These are phyloP conservation scores for Sporothrix curviconia DNA, from an alignment of 2,329 filamentous ascomycete genomes.

Conservation along the genomic window DNA sequence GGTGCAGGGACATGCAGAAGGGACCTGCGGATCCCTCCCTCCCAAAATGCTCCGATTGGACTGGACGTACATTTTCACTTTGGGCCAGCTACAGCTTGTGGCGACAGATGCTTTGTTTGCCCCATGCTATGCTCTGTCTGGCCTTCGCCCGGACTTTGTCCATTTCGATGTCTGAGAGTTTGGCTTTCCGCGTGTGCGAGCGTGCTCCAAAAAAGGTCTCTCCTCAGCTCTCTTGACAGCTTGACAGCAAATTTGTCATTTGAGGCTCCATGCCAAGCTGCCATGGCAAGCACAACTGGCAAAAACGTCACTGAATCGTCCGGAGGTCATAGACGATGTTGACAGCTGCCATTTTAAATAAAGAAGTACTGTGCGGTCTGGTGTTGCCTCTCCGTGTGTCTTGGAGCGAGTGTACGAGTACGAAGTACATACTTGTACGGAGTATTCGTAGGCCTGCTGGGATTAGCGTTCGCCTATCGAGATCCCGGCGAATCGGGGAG, in stretches of 20 bases:
- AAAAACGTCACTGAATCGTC: too few relatives aligned
- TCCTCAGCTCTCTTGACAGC: conserved; percentile 6
- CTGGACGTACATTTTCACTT: too few relatives aligned
- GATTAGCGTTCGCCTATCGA: conserved; percentile 1
- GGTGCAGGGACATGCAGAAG: background rate
- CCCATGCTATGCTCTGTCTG: background rate
- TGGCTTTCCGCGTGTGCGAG: background rate
- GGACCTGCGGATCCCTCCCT: background rate
- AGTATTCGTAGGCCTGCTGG: background rate
- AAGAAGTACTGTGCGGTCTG: background rate
- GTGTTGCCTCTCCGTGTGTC: background rate
- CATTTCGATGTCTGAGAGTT: conserved; percentile 1
- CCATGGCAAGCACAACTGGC: too few relatives aligned
- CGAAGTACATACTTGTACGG: too few relatives aligned
- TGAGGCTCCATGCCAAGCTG: too few relatives aligned
- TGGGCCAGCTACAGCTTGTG: too few relatives aligned
- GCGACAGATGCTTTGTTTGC: background rate
- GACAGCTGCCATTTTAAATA: conserved; percentile 5
- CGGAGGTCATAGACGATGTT: background rate
- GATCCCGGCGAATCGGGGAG: background rate
- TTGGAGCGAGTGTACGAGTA: background rate
- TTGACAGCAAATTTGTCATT: too few relatives aligned
- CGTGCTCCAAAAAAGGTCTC: conserved; percentile 2
- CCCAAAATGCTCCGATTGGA: background rate
- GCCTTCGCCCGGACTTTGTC: background rate